Percentiles rank a stretch among this genome's conserved stretches.
These are phyloP conservation scores for Syzygium aromaticum DNA, from an alignment of 345 rosid genomes.

Conservation along the genomic window DNA sequence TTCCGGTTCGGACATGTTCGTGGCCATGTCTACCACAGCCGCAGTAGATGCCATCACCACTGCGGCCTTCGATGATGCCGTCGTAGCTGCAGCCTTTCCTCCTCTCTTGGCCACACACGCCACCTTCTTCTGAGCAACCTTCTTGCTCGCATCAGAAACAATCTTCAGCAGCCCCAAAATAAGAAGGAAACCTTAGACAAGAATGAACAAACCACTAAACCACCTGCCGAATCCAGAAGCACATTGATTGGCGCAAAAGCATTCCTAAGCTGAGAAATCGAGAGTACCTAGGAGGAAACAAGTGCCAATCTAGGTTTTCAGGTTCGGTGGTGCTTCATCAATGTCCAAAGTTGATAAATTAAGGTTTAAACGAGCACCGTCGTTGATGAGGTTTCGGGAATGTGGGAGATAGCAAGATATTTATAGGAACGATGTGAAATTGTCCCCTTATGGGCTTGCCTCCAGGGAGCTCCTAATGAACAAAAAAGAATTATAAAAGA, in stretches of 20 bases:
- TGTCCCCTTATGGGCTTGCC: background rate
- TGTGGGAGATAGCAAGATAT: background rate
- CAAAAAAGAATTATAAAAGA: no score
- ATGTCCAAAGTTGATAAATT: background rate
- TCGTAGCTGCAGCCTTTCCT: slow-evolving; percentile 53
- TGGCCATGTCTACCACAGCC: no score
- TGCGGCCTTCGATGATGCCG: slow-evolving; percentile 40
- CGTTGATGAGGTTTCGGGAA: background rate
- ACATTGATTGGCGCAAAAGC: background rate
- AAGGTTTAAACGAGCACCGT: background rate
- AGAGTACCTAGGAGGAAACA: background rate
- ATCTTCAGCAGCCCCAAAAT: slow-evolving; percentile 15
- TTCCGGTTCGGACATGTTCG: no score
- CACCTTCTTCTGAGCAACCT: slow-evolving; percentile 97
- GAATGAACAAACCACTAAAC: background rate
- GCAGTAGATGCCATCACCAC: slow-evolving; percentile 20
- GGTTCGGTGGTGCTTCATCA: background rate
- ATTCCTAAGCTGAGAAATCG: background rate
- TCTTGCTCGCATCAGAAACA: slow-evolving; percentile 99
- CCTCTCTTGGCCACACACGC: slow-evolving; percentile 95
- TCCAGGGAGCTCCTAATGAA: no score
- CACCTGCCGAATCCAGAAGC: background rate
- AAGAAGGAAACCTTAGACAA: background rate
- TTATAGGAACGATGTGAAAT: background rate
- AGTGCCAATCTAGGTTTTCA: background rate